Percentiles rank a stretch among this genome's conserved stretches.
Evolutionary conservation across 2,329 filamentous ascomycete genomes (phyloP).

Genomic region (Epichloe sylvatica): DNA sequence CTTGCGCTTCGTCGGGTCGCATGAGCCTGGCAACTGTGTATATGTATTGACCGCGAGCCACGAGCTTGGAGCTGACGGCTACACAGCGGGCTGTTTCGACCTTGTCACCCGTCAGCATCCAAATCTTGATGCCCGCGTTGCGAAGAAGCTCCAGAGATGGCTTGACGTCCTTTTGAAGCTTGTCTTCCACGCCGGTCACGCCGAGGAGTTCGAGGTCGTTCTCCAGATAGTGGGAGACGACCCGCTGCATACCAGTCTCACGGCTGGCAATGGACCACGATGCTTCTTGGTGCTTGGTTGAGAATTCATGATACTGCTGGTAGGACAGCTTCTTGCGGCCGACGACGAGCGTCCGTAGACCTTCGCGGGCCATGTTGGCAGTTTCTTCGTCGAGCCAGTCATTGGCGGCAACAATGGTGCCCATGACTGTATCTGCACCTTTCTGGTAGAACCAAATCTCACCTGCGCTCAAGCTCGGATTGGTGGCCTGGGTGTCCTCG

Average conservation of each 20-base stretch:
- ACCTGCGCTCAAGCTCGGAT: constrained; percentile 39
- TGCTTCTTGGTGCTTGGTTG: constrained; percentile 59
- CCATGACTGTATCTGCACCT: constrained; percentile 96
- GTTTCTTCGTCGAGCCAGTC: constrained; percentile 99
- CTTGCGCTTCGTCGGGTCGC: constrained; percentile 70
- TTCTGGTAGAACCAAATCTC: constrained; percentile 99
- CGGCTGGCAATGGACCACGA: constrained; percentile 67
- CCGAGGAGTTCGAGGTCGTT: constrained; percentile 80
- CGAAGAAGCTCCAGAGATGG: constrained; percentile 85
- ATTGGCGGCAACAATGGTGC: constrained; percentile 84
- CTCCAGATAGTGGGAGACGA: constrained; percentile 72
- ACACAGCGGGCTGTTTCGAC: constrained; percentile 95
- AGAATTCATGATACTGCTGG: constrained; percentile 71
- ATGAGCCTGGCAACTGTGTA: constrained; percentile 82
- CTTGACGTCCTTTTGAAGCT: constrained; percentile 89
- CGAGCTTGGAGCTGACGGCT: constrained; percentile 85
- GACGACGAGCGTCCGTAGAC: constrained; percentile 82
- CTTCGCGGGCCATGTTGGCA: constrained; percentile 98
- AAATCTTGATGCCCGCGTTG: constrained; percentile 97
- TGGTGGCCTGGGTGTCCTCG: constrained; percentile 35
- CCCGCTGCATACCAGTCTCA: constrained; percentile 66
- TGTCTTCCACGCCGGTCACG: constrained; percentile 97
- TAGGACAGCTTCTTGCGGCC: constrained; percentile 75
- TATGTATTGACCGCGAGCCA: constrained; percentile 86
- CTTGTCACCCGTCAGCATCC: constrained; percentile 99